phyloP scores from a whole-genome alignment of 306 rosid species.

The Calophaca sinica region DNA sequence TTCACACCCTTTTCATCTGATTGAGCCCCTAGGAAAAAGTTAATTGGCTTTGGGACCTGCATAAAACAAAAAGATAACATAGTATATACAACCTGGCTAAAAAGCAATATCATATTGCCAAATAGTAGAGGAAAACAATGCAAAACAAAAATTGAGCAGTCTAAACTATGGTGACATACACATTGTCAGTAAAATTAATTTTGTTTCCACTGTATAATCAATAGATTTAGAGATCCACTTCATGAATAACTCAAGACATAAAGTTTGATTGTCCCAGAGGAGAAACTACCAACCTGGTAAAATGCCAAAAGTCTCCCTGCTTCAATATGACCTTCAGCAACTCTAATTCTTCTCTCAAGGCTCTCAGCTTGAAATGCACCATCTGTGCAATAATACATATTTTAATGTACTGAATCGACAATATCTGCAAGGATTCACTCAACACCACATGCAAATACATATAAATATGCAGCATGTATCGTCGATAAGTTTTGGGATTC shows the following conservation, averaged over 20 bases:
- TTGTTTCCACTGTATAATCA: no score
- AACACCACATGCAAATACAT: background rate
- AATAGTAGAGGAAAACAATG: slow-evolving; percentile 21
- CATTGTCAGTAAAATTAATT: background rate
- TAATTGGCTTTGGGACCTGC: slow-evolving; percentile 96
- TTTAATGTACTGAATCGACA: slow-evolving; percentile 42
- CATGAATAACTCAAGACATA: slow-evolving; percentile 16
- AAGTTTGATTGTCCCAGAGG: slow-evolving; percentile 24
- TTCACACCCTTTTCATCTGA: slow-evolving; percentile 88
- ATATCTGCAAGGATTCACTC: slow-evolving; percentile 33
- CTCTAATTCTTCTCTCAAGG: slow-evolving; percentile 70
- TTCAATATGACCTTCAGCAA: slow-evolving; percentile 94
- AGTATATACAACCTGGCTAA: slow-evolving; percentile 38
- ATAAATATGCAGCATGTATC: slow-evolving; percentile 26
- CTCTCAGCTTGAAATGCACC: slow-evolving; percentile 54
- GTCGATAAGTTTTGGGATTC: slow-evolving; percentile 29
- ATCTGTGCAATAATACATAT: slow-evolving; percentile 56
- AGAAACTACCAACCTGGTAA: slow-evolving; percentile 76
- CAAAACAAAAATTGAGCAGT: slow-evolving; percentile 28
- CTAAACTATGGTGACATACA: slow-evolving; percentile 31
- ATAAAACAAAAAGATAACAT: slow-evolving; percentile 34
- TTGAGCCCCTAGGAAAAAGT: slow-evolving; percentile 74
- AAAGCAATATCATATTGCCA: slow-evolving; percentile 41
- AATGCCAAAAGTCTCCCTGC: slow-evolving; percentile 92
- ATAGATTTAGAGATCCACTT: background rate